Evolutionary conservation across 208 protist species (phyloP).

Genomic region (Leishmania mexicana): DNA sequence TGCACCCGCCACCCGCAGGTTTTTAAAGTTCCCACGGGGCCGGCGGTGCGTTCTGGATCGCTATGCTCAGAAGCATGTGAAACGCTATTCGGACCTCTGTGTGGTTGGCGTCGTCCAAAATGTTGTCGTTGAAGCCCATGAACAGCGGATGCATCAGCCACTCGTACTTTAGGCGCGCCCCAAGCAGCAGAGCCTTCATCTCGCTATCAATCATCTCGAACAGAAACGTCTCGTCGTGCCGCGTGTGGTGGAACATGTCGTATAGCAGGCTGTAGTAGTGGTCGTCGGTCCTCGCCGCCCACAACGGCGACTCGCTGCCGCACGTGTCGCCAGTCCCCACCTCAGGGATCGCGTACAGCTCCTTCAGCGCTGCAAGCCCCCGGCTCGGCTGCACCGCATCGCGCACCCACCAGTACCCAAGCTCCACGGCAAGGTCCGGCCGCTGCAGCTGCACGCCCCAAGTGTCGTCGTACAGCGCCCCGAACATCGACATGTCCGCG

Average conservation of each 20-base stretch:
- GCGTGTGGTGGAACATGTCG: slow-evolving; percentile 23
- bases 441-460: slow-evolving; percentile 20
- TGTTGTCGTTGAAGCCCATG: slow-evolving; percentile 22
- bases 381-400: slow-evolving; percentile 9
- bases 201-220: slow-evolving; percentile 26
- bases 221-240: slow-evolving; percentile 12
- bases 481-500: slow-evolving; percentile 3
- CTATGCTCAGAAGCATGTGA: slow-evolving; percentile 7
- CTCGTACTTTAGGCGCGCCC: slow-evolving; percentile 14
- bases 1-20: background rate
- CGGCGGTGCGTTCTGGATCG: slow-evolving; percentile 9
- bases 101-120: background rate
- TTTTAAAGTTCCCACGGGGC: slow-evolving; percentile 10
- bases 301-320: slow-evolving; percentile 1
- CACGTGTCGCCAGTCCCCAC: slow-evolving; percentile 9
- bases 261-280: slow-evolving; percentile 23
- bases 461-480: slow-evolving; percentile 19
- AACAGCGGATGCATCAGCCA: slow-evolving; percentile 16
- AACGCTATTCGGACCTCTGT: slow-evolving; percentile 7
- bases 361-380: slow-evolving; percentile 5
- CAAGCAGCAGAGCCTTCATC: slow-evolving; percentile 11
- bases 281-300: slow-evolving; percentile 16
- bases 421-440: slow-evolving; percentile 17
- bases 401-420: slow-evolving; percentile 11
- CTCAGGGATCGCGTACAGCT: slow-evolving; percentile 19